phyloP scores from a whole-genome alignment of 2,329 filamentous ascomycete species.

The Cadophora luteo-olivacea region DNA sequence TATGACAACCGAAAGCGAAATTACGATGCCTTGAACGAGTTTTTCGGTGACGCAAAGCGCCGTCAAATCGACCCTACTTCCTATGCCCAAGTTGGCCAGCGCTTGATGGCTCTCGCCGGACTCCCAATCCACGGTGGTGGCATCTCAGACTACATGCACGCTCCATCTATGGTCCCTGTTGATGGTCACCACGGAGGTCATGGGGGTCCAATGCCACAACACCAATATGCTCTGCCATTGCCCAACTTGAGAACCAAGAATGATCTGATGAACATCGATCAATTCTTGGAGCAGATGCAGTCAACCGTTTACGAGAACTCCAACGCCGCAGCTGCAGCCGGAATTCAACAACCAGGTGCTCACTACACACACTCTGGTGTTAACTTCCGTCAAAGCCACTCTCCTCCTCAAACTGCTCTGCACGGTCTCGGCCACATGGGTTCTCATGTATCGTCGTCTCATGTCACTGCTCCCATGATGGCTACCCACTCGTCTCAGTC shows the following conservation, averaged over 20 bases:
- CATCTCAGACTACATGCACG: slow-evolving; percentile 62
- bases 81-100: slow-evolving; percentile 91
- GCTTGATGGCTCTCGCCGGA: slow-evolving; percentile 81
- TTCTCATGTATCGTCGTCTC: slow-evolving; percentile 46
- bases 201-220: slow-evolving; percentile 69
- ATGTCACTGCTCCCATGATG: slow-evolving; percentile 63
- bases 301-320: slow-evolving; percentile 94
- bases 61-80: slow-evolving; percentile 86
- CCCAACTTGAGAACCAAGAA: slow-evolving; percentile 90
- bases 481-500: slow-evolving; percentile 64
- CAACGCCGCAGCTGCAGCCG: slow-evolving; percentile 78
- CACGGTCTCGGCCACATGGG: slow-evolving; percentile 38
- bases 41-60: slow-evolving; percentile 92
- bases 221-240: slow-evolving; percentile 86
- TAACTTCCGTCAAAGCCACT: slow-evolving; percentile 64
- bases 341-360: slow-evolving; percentile 75
- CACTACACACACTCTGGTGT: slow-evolving; percentile 66
- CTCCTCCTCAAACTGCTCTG: slow-evolving; percentile 50
- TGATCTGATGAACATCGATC: slow-evolving; percentile 92
- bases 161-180: slow-evolving; percentile 61
- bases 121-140: slow-evolving; percentile 65
- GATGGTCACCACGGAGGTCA: slow-evolving; percentile 53
- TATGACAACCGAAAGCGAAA: slow-evolving; percentile 82
- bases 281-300: slow-evolving; percentile 95
- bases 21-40: slow-evolving; percentile 90